Evolutionary conservation across 495 filamentous ascomycete species (phyloP), one percentile per base, ranked within the genome.

Genomic region (Extremus antarcticus): DNA sequence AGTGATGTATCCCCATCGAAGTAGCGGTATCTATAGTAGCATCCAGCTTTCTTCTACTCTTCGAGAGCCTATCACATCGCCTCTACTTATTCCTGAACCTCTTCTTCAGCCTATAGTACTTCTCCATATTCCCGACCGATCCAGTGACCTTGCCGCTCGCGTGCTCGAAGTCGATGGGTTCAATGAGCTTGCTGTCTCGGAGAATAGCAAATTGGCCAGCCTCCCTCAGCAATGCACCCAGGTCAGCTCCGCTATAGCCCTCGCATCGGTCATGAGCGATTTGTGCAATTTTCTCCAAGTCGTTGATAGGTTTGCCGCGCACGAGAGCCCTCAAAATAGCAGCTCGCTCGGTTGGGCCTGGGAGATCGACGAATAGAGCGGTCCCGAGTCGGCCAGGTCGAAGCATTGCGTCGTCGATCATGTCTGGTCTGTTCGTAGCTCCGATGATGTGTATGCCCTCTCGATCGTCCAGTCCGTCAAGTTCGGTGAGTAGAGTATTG

Each of bases 381-480:
- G 86, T 94, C 57, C 90, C 94, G 2, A 98, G 77, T 41, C 92
- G 81, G 13, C 92, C 92, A 0, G 92, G 91, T 1, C 92, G 83
- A 13, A 95, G 79, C 82, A 98, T 96, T 4, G 92, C 92, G 1
- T 87, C 82, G 65, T 98, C 92, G 63, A 98, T 96, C 65, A 95
- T 94, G 63, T 98, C 92, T 1, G 91, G 91, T 0, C 92, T 72
- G 65, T 98, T 98, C 2, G 94, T 96, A 0, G 92, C 92, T 15
- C 88, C 92, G 56, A 98, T 85, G 24, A 98, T 86, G 68, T 94
- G 96, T 61, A 98, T 91, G 2, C 94, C 91, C 41, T 78, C 74
- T 16, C 94, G 82, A 53, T 80, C 85, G 55, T 77, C 80, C 15
- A 95, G 75, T 22, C 92, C 92, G 64, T 98, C 92, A 0, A 98